phyloP scores from a whole-genome alignment of 202 grass and related monocot genomes.

The Schoenoplectus triqueter region DNA sequence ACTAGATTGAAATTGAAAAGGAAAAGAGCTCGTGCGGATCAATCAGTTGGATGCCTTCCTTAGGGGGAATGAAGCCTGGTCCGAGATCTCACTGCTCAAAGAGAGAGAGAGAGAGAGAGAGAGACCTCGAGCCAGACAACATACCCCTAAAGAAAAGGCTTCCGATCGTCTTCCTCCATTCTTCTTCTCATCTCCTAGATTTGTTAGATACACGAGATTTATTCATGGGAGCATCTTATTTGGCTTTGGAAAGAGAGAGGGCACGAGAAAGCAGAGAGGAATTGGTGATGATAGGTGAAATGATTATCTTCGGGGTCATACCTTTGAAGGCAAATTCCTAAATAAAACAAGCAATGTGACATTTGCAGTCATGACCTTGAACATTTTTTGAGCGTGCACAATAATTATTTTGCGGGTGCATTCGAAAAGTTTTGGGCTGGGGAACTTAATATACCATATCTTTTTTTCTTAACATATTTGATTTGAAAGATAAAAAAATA shows the following conservation, averaged over 20 bases:
- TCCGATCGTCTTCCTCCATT: slow-evolving; percentile 47
- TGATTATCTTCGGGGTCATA: slow-evolving; percentile 53
- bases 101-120: slow-evolving; percentile 28
- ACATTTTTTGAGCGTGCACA: background rate
- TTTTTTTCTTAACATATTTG: no score
- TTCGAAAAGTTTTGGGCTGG: no score
- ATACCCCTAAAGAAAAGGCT: slow-evolving; percentile 94
- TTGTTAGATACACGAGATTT: slow-evolving; percentile 17
- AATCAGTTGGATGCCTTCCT: slow-evolving; percentile 63
- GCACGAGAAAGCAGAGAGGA: background rate
- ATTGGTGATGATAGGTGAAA: slow-evolving; percentile 80
- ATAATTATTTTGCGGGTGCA: background rate
- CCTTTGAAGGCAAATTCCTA: slow-evolving; percentile 29
- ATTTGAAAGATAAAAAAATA: background rate
- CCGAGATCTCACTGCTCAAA: slow-evolving; percentile 55
- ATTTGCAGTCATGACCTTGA: slow-evolving; percentile 2
- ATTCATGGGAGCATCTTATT: slow-evolving; percentile 38
- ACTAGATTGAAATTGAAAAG: slow-evolving; percentile 3
- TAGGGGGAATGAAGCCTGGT: slow-evolving; percentile 99
- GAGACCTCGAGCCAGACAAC: slow-evolving; percentile 94
- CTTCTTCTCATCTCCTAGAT: slow-evolving; percentile 31
- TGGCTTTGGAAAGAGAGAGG: slow-evolving; percentile 33
- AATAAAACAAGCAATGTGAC: slow-evolving; percentile 17
- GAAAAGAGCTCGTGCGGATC: background rate
- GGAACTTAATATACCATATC: no score